Base-by-base conservation (phyloP, 768 basidiomycete species). In the Hericium rajendrae region DNA sequence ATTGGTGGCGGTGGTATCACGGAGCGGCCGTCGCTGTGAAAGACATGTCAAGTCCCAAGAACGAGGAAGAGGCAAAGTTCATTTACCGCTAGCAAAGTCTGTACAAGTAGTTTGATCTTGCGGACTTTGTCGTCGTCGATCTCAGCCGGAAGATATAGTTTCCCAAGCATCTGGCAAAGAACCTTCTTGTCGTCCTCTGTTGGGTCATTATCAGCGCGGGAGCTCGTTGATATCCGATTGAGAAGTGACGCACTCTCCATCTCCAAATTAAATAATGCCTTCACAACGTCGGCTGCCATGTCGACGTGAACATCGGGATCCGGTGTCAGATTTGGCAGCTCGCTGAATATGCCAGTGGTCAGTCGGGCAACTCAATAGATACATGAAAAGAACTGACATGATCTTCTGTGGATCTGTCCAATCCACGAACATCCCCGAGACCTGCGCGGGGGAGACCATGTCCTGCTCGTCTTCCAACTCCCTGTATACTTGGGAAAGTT, bases 321-420 rank as follows among this genome's bases (percentile, higher is more conserved):
- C 16, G 65, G 64, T 32, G 62, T 62, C 22, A 74, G 72, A 8
- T 74, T 74, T 12, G 70, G 71, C 10, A 76, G 62, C 46, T 76
- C 75, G 24, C 80, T 80, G 20, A 13, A 56, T 6, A 62, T 40
- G 38, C 40, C 56, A 20, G 54, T 39, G 10, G 26, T n/a, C 56
- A 32, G 57, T 8, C 48, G 32, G 22, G 52, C 4, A 53, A 41
- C 52, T 41, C n/a, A 18, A 8, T 1, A 15, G 4, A 46, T n/a
- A 6, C 3, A 18, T 6, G 4, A 46, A 20, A n/a, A n/a, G 11
- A 13, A 71, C 75, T 74, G 65, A 80, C 66, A 81, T 77, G 38
- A 80, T 78, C 65, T 89, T 91, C 65, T 81, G 76, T 0, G 91
- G 88, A 66, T 94, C 86, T 3, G 88, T 90, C 92, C 93, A 95